A percentile compares a stretch with the other conserved stretches of the same genome.
Conservation (phyloP, 1,139 yeast genomes). For the Magnusiomyces paraingens region DNA sequence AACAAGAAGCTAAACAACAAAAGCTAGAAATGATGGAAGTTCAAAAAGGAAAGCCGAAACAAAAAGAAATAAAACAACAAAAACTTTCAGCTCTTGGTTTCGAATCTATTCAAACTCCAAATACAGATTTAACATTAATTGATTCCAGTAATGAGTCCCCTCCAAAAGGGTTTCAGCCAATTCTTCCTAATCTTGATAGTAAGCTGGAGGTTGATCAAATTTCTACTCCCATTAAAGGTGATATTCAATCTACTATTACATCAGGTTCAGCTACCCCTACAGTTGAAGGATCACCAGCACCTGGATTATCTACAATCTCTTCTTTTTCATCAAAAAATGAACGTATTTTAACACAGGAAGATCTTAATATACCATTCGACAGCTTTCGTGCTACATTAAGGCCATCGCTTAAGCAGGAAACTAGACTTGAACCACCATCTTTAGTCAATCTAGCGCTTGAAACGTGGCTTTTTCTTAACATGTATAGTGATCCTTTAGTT, state of each 20-base stretch:
- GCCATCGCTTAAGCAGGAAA: slow-evolving; percentile 12
- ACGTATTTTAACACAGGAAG: slow-evolving; percentile 21
- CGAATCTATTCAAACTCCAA: background rate
- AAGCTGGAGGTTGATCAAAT: background rate
- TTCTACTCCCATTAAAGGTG: slow-evolving; percentile 1
- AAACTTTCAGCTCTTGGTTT: background rate
- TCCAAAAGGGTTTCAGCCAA: background rate
- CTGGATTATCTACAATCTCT: background rate
- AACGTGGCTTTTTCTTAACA: slow-evolving; percentile 68
- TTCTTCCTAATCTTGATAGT: background rate
- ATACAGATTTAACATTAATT: background rate
- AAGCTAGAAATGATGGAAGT: slow-evolving; percentile 10
- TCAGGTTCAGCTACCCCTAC: slow-evolving; percentile 13
- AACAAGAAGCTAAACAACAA: slow-evolving; percentile 12
- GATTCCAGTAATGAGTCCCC: background rate
- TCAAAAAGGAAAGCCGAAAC: slow-evolving; percentile 47
- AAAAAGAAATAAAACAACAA: slow-evolving; percentile 24
- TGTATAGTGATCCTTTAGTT: slow-evolving; percentile 56
- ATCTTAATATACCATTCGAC: slow-evolving; percentile 20
- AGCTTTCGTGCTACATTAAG: slow-evolving; percentile 11
- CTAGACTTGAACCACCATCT: slow-evolving; percentile 15
- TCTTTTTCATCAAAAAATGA: slow-evolving; percentile 3
- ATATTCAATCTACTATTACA: slow-evolving; percentile 4
- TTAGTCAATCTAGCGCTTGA: slow-evolving; percentile 40
- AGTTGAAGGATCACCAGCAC: slow-evolving; percentile 9